These are phyloP conservation scores for Plantago elongata DNA, from an alignment of 257 asterid genomes.

Conservation along the genomic window DNA sequence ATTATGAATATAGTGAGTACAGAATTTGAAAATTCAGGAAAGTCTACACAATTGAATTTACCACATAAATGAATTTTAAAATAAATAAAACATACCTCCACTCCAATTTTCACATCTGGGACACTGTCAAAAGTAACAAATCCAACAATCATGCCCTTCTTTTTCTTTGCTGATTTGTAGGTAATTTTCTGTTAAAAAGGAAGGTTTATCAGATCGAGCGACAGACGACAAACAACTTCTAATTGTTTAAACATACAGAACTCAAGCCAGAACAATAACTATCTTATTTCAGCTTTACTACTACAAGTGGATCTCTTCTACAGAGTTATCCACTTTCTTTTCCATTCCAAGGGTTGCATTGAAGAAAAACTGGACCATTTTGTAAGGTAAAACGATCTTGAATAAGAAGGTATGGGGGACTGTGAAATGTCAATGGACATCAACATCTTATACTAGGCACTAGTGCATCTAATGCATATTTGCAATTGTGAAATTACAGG, in stretches of 20 bases:
- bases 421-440: too few species aligned
- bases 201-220: constrained; percentile 11
- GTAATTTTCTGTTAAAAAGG: constrained; percentile 43
- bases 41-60: constrained; percentile 1
- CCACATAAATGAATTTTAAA: neutral
- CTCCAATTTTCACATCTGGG: constrained; percentile 49
- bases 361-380: too few species aligned
- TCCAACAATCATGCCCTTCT: constrained; percentile 92
- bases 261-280: neutral
- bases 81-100: constrained; percentile 39
- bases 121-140: constrained; percentile 69
- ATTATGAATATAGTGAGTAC: constrained; percentile 22
- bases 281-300: neutral
- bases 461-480: too few species aligned
- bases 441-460: too few species aligned
- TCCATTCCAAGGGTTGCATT: too few species aligned
- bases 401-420: too few species aligned
- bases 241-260: constrained; percentile 8
- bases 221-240: constrained; percentile 14
- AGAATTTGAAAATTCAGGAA: constrained; percentile 4
- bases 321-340: neutral
- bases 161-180: constrained; percentile 85
- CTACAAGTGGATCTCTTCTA: neutral
- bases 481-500: too few species aligned
- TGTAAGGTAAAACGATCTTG: too few species aligned